Evolutionary conservation across 2,329 filamentous ascomycete species (phyloP).

Genomic region (Aspergillus thermomutatus): DNA sequence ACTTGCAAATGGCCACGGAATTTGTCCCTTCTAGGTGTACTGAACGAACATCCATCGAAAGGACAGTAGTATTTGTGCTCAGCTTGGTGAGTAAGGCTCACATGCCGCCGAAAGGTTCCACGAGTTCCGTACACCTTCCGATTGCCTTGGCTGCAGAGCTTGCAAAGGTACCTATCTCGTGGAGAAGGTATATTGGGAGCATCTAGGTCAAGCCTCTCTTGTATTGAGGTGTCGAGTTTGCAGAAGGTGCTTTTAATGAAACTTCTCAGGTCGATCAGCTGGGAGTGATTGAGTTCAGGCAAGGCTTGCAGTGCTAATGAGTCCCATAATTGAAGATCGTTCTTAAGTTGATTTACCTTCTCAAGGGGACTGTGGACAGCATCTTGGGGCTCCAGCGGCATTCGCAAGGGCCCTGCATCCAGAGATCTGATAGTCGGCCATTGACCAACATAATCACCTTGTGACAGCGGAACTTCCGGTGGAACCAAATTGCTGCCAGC

Average conservation of each 20-base stretch:
- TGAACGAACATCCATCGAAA: constrained; percentile 1
- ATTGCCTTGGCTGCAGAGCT: neutral
- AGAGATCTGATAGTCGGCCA: neutral
- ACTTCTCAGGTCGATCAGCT: neutral
- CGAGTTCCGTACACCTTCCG: neutral
- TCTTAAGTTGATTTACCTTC: neutral
- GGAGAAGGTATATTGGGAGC: neutral
- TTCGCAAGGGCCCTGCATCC: neutral
- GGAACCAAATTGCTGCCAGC: neutral
- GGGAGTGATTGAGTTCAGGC: neutral
- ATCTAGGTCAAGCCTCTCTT: constrained; percentile 2
- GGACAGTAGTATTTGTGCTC: constrained; percentile 4
- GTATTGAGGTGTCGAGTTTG: constrained; percentile 1
- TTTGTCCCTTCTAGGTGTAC: constrained; percentile 9
- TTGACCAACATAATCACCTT: neutral
- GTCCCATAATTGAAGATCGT: neutral
- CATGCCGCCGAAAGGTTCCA: constrained; percentile 12
- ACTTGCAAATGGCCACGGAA: constrained; percentile 4
- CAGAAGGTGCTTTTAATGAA: neutral
- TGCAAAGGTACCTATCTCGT: constrained; percentile 1
- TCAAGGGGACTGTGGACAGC: neutral
- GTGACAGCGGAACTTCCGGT: neutral
- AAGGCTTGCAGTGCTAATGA: neutral
- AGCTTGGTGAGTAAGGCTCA: constrained; percentile 3
- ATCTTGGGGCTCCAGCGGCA: neutral